phyloP scores from a whole-genome alignment of 2,329 filamentous ascomycete genomes.

The Claviceps arundinis region DNA sequence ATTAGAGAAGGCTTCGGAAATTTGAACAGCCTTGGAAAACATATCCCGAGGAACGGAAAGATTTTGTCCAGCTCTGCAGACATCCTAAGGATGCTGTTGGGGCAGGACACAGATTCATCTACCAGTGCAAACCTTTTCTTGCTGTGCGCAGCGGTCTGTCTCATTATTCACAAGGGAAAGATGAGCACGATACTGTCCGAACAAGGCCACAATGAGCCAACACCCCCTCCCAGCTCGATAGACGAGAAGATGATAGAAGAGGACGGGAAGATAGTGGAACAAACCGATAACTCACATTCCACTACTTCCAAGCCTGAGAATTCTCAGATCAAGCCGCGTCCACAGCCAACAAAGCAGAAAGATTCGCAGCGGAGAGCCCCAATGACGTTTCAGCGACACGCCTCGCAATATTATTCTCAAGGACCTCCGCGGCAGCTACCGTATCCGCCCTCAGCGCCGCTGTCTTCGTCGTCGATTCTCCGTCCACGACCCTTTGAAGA shows the following conservation, averaged over 20 bases:
- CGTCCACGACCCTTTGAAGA: conserved; percentile 27
- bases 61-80: too few species aligned
- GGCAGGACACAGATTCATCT: not conserved
- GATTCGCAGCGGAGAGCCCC: not conserved
- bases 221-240: not conserved
- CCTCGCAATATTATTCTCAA: not conserved
- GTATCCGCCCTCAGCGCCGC: not conserved
- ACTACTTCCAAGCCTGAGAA: not conserved
- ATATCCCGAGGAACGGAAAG: too few species aligned
- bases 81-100: not conserved
- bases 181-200: conserved; percentile 1
- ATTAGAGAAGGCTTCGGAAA: too few species aligned
- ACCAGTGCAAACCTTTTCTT: not conserved
- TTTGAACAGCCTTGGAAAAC: too few species aligned
- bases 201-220: conserved; percentile 2
- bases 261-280: not conserved
- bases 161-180: not conserved
- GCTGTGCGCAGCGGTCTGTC: not conserved
- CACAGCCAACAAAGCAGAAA: not conserved
- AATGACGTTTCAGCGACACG: not conserved
- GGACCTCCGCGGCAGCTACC: not conserved
- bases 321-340: not conserved
- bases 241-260: not conserved
- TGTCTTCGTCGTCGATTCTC: conserved; percentile 13
- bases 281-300: not conserved